Percentiles rank a stretch among this genome's conserved stretches.
These are phyloP conservation scores for Gastrolobium bilobum DNA, from an alignment of 306 rosid species.

Conservation along the genomic window DNA sequence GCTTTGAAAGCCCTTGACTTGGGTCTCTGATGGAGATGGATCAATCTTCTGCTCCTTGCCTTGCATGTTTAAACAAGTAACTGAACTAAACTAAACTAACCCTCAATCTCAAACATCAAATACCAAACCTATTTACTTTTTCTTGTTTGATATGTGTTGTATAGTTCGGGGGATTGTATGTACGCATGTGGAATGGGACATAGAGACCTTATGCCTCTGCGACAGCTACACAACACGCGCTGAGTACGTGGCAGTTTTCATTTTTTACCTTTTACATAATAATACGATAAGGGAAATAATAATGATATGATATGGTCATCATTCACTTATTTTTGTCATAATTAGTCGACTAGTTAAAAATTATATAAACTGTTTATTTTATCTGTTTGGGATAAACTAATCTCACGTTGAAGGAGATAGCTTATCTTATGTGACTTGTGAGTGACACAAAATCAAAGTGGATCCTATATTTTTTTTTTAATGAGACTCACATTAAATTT, in stretches of 20 bases:
- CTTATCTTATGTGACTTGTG: too few relatives aligned
- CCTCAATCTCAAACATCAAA: background rate
- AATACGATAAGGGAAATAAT: too few relatives aligned
- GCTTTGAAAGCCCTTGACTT: conserved; percentile 11
- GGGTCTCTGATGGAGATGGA: conserved; percentile 17
- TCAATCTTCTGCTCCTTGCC: background rate
- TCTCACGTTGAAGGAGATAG: too few relatives aligned
- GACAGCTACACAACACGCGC: background rate
- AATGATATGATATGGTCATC: too few relatives aligned
- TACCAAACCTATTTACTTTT: too few relatives aligned
- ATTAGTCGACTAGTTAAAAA: too few relatives aligned
- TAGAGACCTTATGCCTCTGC: background rate
- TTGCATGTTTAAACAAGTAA: conserved; percentile 36
- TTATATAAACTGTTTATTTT: too few relatives aligned
- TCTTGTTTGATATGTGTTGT: background rate
- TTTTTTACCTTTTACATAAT: background rate
- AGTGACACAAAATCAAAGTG: too few relatives aligned
- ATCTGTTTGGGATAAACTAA: too few relatives aligned
- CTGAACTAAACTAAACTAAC: background rate
- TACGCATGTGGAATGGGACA: background rate
- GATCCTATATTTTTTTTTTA: too few relatives aligned
- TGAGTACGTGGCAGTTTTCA: conserved; percentile 10
- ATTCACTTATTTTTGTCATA: too few relatives aligned
- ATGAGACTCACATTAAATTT: too few relatives aligned
- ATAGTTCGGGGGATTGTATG: background rate